Conservation (phyloP, 2,329 filamentous ascomycete genomes). For the Arthrinium puccinioides region DNA sequence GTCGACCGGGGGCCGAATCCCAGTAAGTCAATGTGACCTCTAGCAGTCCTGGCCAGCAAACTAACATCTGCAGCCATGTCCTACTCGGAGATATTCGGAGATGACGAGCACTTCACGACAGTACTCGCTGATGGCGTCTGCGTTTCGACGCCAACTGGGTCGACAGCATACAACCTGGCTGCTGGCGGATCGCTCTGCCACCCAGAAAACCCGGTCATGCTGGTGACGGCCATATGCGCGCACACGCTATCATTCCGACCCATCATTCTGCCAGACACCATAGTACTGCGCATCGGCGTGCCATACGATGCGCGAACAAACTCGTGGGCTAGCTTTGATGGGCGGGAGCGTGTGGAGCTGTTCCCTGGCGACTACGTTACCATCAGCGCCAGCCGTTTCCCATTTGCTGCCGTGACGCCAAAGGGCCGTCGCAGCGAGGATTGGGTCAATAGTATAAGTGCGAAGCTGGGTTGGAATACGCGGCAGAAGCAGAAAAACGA, state of each 20-base stretch:
- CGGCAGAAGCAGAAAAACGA: conserved; percentile 67
- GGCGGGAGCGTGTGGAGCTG: conserved; percentile 78
- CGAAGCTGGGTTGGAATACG: conserved; percentile 77
- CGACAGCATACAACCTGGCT: conserved; percentile 91
- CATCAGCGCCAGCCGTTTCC: conserved; percentile 72
- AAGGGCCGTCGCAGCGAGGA: conserved; percentile 65
- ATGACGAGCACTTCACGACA: conserved; percentile 92
- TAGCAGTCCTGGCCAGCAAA: neutral
- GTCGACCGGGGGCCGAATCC: conserved; percentile 90
- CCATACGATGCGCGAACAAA: conserved; percentile 85
- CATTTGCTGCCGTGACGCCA: conserved; percentile 70
- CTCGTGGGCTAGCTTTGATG: conserved; percentile 98
- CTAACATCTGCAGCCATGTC: conserved; percentile 63
- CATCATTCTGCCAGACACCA: conserved; percentile 94
- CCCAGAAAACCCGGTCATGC: conserved; percentile 92
- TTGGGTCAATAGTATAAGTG: conserved; percentile 75
- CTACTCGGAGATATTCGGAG: conserved; percentile 83
- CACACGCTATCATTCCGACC: conserved; percentile 93
- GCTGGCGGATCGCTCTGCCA: conserved; percentile 94
- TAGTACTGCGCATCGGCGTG: conserved; percentile 87
- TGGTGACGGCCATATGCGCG: conserved; percentile 89
- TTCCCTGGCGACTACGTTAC: conserved; percentile 76
- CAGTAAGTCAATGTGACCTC: conserved; percentile 46
- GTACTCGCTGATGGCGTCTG: conserved; percentile 90
- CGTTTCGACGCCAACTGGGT: conserved; percentile 89